Evolutionary conservation across 148 eudicot species (phyloP), one percentile per base, ranked within the genome.

Genomic region (Spergularia bocconei): DNA sequence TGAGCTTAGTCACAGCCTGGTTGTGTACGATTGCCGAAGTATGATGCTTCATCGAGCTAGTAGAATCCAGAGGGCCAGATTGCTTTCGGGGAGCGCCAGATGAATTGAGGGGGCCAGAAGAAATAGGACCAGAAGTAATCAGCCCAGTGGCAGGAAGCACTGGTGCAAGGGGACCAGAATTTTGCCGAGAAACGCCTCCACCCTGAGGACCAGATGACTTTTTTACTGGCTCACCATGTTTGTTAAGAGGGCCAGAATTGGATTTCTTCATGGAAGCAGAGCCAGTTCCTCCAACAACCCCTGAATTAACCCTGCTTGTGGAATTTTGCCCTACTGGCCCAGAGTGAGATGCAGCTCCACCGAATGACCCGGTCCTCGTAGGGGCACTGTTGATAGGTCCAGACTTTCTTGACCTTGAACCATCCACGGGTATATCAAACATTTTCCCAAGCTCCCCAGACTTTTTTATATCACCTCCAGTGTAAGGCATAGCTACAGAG

Each of bases 401-500:
- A 19, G 98, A 93, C 82, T 93, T 91, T 64, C 97, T 85, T 23
- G 89, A 83, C 79, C 91, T 85, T 50, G 97, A 88, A 65, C 91
- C 84, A 78, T 89, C 93, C 33, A 72, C 85, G 4, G 90, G 88
- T 54, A 91, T 82, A 76, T 87, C 97, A 84, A 93, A 93, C 98
- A 93, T 93, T 75, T 93, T 93, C 38, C 98, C 98, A 44, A 93
- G 93, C 80, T 93, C 98, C 53, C 98, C 98, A 10, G 98, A 93
- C 70, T 87, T 93, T 72, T 93, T 93, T 7, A 93, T 91, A 78
- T 93, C 98, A 64, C 98, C 98, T 33, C 98, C 98, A 20, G 97
- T 91, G 63, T 93, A 93, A 47, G 98, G 98, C 92, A 91, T 85
- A 53, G 98, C 92, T 11, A 85, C 87, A 14, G 98, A 93, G 82